Evolutionary conservation across 2,329 filamentous ascomycete species (phyloP).

Genomic region (Penicillium corylophilum): DNA sequence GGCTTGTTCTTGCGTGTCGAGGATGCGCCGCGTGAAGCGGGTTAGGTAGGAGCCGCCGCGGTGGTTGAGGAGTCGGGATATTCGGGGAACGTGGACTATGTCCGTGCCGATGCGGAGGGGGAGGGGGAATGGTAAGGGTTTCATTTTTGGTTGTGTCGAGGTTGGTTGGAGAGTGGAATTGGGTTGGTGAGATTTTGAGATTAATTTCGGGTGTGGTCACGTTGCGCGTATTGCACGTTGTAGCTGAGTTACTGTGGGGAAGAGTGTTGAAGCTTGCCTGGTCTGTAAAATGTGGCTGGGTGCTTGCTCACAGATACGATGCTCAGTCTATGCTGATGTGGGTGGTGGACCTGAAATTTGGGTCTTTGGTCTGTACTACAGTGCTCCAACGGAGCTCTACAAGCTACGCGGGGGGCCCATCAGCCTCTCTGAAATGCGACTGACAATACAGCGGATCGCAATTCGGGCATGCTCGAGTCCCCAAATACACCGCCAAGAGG

Average conservation of each 20-base stretch:
- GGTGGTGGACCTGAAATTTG: background rate
- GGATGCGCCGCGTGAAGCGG: conserved; percentile 43
- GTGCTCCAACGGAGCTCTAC: background rate
- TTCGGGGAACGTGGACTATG: conserved; percentile 68
- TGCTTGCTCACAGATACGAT: background rate
- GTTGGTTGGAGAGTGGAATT: background rate
- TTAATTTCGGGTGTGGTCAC: background rate
- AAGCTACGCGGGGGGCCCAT: background rate
- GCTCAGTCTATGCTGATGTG: background rate
- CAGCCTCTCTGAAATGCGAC: background rate
- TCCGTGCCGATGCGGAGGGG: conserved; percentile 73
- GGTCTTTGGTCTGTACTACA: background rate
- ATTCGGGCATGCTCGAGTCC: background rate
- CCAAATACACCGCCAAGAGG: background rate
- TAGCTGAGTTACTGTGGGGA: background rate
- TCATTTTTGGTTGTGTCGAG: conserved; percentile 26
- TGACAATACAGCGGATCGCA: background rate
- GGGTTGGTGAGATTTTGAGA: background rate
- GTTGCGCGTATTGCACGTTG: background rate
- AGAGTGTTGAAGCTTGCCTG: background rate
- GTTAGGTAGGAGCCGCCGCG: conserved; percentile 38
- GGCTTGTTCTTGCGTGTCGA: conserved; percentile 39
- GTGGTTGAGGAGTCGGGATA: conserved; percentile 58
- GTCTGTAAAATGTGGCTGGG: background rate
- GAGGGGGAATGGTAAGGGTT: conserved; percentile 57